Evolutionary conservation across 495 filamentous ascomycete species (phyloP).

Genomic region (Neurospora sp.): DNA sequence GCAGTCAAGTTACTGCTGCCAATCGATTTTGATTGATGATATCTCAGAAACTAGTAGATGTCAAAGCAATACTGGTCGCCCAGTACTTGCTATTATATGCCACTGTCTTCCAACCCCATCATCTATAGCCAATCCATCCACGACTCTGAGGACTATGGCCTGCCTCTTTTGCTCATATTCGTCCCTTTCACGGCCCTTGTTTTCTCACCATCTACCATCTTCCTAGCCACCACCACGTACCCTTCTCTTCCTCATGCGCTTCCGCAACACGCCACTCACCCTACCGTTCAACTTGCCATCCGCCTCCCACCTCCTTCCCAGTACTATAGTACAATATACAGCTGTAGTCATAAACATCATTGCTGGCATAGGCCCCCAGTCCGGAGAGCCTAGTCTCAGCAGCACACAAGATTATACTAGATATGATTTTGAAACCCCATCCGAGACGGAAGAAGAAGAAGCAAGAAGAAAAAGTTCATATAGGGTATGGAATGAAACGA

Average conservation of each 20-base stretch:
- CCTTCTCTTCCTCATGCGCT: neutral
- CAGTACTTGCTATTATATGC: neutral
- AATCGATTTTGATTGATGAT: neutral
- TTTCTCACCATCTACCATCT: neutral
- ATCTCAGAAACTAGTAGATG: neutral
- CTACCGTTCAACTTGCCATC: neutral
- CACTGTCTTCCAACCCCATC: neutral
- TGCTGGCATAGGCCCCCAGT: neutral
- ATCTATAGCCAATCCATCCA: neutral
- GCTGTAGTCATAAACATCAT: neutral
- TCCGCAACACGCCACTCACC: neutral
- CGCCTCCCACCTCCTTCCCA: neutral
- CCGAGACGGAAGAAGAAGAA: neutral
- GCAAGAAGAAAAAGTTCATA: neutral
- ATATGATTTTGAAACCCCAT: neutral
- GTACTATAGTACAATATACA: neutral
- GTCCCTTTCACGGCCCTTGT: neutral
- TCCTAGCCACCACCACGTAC: neutral
- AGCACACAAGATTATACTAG: neutral
- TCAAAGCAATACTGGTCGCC: neutral
- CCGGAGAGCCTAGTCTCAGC: neutral
- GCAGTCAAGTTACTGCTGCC: neutral
- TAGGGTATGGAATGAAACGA: neutral
- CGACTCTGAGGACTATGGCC: neutral
- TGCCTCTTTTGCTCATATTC: neutral